These are phyloP conservation scores for Parastagonospora nodorum DNA, from an alignment of 2,329 filamentous ascomycete genomes.

Conservation along the genomic window DNA sequence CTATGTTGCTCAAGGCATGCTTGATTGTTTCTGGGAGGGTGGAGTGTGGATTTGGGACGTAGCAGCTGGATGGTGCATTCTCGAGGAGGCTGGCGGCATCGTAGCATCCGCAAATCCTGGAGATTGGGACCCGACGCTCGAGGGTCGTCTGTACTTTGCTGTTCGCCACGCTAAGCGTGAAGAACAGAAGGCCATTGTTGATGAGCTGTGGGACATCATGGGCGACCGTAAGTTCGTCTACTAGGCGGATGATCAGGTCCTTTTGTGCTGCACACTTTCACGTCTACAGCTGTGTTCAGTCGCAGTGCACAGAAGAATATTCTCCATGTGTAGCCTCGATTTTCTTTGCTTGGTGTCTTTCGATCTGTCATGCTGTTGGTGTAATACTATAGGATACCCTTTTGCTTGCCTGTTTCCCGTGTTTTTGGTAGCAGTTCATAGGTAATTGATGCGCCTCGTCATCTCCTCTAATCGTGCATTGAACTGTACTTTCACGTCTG, in stretches of 20 bases:
- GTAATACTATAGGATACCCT: no score
- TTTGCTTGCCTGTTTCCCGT: no score
- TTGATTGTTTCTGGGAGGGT: constrained; percentile 47
- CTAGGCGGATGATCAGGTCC: not conserved
- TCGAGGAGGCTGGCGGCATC: constrained; percentile 46
- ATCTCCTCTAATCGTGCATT: no score
- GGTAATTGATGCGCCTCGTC: no score
- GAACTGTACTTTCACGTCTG: no score
- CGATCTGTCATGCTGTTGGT: no score
- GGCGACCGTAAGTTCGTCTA: constrained; percentile 40
- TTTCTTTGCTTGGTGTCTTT: no score
- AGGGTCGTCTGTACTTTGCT: constrained; percentile 43
- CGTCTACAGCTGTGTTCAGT: no score
- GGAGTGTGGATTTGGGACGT: constrained; percentile 47
- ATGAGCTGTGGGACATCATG: constrained; percentile 45
- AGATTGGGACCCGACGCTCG: constrained; percentile 40
- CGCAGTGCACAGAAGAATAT: no score
- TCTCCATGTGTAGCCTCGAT: no score
- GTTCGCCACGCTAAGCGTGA: constrained; percentile 36
- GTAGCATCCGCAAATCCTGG: constrained; percentile 44
- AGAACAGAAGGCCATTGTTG: constrained; percentile 39
- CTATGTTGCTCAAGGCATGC: constrained; percentile 42
- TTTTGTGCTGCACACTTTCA: no score
- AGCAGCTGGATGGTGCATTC: constrained; percentile 45
- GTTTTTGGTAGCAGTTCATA: no score